Conservation (phyloP, 768 basidiomycete species). For the Cystofilobasidium capitatum region DNA sequence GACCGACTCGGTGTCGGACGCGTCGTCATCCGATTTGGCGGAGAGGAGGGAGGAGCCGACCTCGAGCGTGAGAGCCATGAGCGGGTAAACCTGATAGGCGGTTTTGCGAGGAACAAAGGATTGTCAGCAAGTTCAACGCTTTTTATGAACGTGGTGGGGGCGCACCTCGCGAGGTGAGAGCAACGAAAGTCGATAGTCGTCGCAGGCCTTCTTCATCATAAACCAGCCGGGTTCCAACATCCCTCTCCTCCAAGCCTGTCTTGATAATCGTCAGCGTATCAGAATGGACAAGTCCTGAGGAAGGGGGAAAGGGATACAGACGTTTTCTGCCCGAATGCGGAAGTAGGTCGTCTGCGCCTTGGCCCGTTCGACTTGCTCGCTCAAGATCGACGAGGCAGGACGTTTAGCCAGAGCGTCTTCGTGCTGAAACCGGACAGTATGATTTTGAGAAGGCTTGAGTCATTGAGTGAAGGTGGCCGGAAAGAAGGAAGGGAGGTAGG, state of each 20-base stretch:
- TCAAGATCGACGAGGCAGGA: neutral
- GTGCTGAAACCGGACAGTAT: neutral
- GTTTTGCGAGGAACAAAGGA: neutral
- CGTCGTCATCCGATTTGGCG: neutral
- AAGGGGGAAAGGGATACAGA: neutral
- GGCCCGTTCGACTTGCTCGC: conserved; percentile 5
- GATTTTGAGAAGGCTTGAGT: too few relatives aligned
- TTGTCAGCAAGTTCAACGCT: neutral
- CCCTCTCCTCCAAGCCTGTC: neutral
- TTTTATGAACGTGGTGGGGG: neutral
- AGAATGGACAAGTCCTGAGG: neutral
- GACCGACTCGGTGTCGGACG: neutral
- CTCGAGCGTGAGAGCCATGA: conserved; percentile 12
- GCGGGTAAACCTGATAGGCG: neutral
- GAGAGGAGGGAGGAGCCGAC: neutral
- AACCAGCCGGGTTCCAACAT: conserved; percentile 16
- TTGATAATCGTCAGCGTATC: neutral
- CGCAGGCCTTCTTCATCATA: conserved; percentile 22
- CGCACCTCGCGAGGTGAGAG: conserved; percentile 12
- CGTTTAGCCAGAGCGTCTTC: conserved; percentile 13
- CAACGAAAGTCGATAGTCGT: conserved; percentile 9
- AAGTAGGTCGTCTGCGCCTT: conserved; percentile 17
- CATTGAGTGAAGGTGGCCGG: neutral
- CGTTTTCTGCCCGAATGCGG: conserved; percentile 15
- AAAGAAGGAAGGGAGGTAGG: neutral